Evolutionary conservation across 2,329 filamentous ascomycete genomes (phyloP).

Genomic region (Fusarium tanahbumbuense): DNA sequence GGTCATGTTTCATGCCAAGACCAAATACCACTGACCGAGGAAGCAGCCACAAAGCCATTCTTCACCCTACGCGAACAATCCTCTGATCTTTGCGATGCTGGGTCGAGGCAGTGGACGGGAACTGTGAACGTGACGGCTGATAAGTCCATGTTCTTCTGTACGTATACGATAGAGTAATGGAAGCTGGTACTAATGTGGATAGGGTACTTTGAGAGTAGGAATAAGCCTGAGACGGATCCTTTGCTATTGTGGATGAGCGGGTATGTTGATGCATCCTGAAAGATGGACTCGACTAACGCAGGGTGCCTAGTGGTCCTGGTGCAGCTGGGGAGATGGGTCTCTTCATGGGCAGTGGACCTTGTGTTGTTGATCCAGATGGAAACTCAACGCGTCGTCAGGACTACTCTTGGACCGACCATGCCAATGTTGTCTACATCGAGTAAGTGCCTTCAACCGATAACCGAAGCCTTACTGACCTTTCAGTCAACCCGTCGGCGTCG

Average conservation of each 20-base stretch:
- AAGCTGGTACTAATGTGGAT: accelerated
- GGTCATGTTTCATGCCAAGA: background rate
- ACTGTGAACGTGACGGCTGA: slow-evolving; percentile 26
- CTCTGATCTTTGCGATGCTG: slow-evolving; percentile 23
- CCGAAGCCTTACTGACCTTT: background rate
- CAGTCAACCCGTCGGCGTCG: slow-evolving; percentile 34
- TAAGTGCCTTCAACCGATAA: background rate
- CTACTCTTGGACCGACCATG: slow-evolving; percentile 32
- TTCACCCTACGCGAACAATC: slow-evolving; percentile 25
- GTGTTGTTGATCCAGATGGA: slow-evolving; percentile 21
- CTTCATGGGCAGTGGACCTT: slow-evolving; percentile 34
- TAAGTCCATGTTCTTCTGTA: slow-evolving; percentile 38
- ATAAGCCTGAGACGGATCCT: slow-evolving; percentile 26
- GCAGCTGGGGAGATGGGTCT: slow-evolving; percentile 33
- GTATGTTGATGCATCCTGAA: background rate
- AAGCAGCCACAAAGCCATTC: accelerated
- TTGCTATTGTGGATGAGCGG: slow-evolving; percentile 38
- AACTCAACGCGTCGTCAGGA: slow-evolving; percentile 27
- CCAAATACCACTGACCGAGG: slow-evolving; percentile 3
- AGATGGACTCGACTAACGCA: background rate
- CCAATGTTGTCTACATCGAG: slow-evolving; percentile 33
- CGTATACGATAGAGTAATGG: accelerated
- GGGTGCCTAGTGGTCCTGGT: background rate
- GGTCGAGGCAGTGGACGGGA: slow-evolving; percentile 24
- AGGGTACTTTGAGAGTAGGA: slow-evolving; percentile 37